Percentiles rank a stretch among this genome's conserved stretches.
phyloP scores from a whole-genome alignment of 106 monocot genomes.

The Phalaenopsis aphrodite region DNA sequence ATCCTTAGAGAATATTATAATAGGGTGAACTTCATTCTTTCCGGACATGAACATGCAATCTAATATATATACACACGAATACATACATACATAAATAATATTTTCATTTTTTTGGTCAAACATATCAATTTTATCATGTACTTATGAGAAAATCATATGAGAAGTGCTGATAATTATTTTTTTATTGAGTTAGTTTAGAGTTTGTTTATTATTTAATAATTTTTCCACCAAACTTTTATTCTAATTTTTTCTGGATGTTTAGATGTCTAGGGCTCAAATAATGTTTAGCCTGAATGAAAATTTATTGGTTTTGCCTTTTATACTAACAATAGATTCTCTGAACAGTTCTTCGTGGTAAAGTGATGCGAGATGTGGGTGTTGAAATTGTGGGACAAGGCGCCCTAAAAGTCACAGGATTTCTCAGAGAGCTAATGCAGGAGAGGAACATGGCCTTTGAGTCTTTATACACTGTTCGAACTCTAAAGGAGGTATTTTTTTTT shows the following conservation, averaged over 20 bases:
- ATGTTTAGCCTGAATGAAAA: background rate
- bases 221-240: too few relatives aligned
- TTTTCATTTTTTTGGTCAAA: too few relatives aligned
- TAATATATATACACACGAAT: too few relatives aligned
- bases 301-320: background rate
- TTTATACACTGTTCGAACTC: slow-evolving; percentile 74
- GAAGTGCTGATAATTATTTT: too few relatives aligned
- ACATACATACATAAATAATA: too few relatives aligned
- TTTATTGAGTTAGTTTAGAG: too few relatives aligned
- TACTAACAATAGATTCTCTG: slow-evolving; percentile 10
- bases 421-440: slow-evolving; percentile 73
- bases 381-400: slow-evolving; percentile 86
- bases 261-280: background rate
- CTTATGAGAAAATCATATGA: too few relatives aligned
- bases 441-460: slow-evolving; percentile 70
- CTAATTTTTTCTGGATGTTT: background rate
- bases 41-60: too few relatives aligned
- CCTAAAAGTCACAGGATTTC: slow-evolving; percentile 74
- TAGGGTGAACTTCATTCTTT: too few relatives aligned
- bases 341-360: slow-evolving; percentile 75
- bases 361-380: slow-evolving; percentile 76
- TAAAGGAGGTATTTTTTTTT: slow-evolving; percentile 69
- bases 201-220: too few relatives aligned
- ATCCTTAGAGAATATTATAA: too few relatives aligned
- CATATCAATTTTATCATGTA: too few relatives aligned